Evolutionary conservation across 768 basidiomycete genomes (phyloP), one percentile per base, ranked within the genome.

Genomic region (Leccinum ochraceum): DNA sequence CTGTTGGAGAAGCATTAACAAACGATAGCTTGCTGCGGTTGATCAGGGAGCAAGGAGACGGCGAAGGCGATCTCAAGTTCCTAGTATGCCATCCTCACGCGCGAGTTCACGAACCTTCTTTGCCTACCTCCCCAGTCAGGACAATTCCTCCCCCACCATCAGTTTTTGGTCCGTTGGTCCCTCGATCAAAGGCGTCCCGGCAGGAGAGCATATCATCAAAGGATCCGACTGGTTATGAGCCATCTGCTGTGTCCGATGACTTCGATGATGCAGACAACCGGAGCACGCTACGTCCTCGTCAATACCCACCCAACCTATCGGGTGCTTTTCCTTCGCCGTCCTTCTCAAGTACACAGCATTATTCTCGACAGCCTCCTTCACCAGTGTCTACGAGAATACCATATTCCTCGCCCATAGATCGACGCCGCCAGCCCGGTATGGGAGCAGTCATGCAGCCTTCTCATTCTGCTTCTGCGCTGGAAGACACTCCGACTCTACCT

Each of bases 51-150:
- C 76, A 83, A 8, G 92, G 90, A 39, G 94, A 97, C 73, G 77
- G 83, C 28, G 88, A 81, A 69, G 93, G 92, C 16, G 83, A 85
- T 22, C 85, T 96, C 69, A 95, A 95, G 74, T 88, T 97, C 62
- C 80, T 95, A 59, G 86, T 95, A 28, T 86, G 87, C 46, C 85
- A 86, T 69, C 80, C 81, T 57, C 84, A 81, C 64, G 87, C 81
- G 22, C 74, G 77, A 49, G 88, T 86, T 56, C 87, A 84, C 63
- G 89, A 85, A 63, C 73, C 75, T 60, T 67, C 76, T 51, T 69
- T 78, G 61, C 67, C 77, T 26, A 70, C 74, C 39, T 71, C 76
- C 20, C 79, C 79, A 11, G 75, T 78, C 55, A 79, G 76, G 71
- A 77, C 81, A 17, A 78, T 83, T 4, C 80, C 81, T 9, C 83